Conservation (phyloP, 495 filamentous ascomycete species). For the Evernia prunastri region DNA sequence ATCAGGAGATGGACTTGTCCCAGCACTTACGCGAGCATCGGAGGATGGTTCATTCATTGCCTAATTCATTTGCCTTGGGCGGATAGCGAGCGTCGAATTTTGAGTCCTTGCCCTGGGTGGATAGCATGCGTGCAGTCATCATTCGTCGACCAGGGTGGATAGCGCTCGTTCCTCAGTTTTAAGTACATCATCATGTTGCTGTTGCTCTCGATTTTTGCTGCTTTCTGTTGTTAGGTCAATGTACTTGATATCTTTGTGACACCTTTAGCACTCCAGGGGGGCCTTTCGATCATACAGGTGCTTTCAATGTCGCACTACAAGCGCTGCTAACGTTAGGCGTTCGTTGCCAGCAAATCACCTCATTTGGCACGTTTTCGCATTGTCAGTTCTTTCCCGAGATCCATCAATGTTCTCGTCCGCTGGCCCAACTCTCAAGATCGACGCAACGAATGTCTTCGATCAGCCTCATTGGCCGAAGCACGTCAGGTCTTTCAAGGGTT, state of each 20-base stretch:
- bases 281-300: not conserved
- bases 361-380: not conserved
- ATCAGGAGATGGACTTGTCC: not conserved
- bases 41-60: not conserved
- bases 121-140: not conserved
- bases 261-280: not conserved
- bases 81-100: not conserved
- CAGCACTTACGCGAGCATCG: not conserved
- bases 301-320: not conserved
- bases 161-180: slow-evolving; percentile 1
- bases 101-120: not conserved
- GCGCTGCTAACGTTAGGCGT: not conserved
- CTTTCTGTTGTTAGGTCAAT: not conserved
- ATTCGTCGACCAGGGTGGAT: not conserved
- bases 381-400: not conserved
- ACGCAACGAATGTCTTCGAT: not conserved
- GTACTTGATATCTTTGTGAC: not conserved
- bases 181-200: not conserved
- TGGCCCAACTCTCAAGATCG: not conserved
- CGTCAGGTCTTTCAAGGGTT: not conserved
- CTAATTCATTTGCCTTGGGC: not conserved
- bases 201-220: not conserved
- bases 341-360: not conserved
- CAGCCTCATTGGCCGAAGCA: not conserved
- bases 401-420: not conserved